A percentile compares a stretch with the other conserved stretches of the same genome.
phyloP scores from a whole-genome alignment of 768 basidiomycete genomes.

The Lactarius akahatsu region DNA sequence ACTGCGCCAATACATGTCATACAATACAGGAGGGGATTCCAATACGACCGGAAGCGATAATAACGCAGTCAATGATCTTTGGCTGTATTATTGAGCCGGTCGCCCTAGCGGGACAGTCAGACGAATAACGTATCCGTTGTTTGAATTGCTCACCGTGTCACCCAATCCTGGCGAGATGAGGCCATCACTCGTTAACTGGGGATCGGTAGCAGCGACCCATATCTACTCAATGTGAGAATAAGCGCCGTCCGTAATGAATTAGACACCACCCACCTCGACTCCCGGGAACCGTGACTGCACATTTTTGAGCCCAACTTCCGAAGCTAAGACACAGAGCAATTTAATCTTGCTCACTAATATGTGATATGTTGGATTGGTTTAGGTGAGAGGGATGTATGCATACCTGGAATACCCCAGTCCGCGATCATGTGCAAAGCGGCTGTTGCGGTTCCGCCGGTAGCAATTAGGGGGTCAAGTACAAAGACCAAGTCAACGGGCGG shows the following conservation, averaged over 20 bases:
- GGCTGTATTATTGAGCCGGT: constrained; percentile 75
- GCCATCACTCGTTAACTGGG: constrained; percentile 67
- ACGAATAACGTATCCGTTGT: background rate
- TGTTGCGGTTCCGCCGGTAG: constrained; percentile 89
- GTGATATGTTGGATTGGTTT: background rate
- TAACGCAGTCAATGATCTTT: constrained; percentile 14
- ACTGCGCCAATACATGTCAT: background rate
- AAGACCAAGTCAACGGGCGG: constrained; percentile 82
- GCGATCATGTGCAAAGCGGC: constrained; percentile 85
- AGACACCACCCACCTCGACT: constrained; percentile 59
- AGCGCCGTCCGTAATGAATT: background rate
- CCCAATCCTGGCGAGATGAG: constrained; percentile 89
- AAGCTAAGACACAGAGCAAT: constrained; percentile 78
- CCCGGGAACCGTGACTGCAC: constrained; percentile 70
- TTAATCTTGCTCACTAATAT: constrained; percentile 66
- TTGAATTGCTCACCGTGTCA: constrained; percentile 63
- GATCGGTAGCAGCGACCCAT: constrained; percentile 83
- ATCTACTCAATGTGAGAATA: constrained; percentile 50
- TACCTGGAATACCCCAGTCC: constrained; percentile 79
- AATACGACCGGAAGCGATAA: background rate
- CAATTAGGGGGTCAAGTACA: constrained; percentile 89
- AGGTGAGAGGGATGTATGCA: constrained; percentile 26
- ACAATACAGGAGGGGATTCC: background rate
- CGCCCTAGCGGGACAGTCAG: constrained; percentile 52
- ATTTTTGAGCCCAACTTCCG: constrained; percentile 65